phyloP scores from a whole-genome alignment of 163 green algal genomes.

The Chloromonas sp. region DNA sequence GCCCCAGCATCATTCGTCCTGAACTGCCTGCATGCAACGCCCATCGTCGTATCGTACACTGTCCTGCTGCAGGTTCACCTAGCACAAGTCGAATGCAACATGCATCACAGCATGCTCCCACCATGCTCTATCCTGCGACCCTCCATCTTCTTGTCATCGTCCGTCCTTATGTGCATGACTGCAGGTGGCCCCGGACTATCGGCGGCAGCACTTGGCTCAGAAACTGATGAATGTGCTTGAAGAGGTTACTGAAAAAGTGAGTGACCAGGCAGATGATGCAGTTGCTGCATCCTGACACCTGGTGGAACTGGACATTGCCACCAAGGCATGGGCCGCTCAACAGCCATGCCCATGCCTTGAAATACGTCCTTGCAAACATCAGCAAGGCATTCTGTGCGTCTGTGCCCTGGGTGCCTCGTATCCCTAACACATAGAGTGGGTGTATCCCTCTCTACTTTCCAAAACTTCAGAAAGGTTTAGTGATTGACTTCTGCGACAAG shows the following conservation, averaged over 20 bases:
- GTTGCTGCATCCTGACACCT: not conserved
- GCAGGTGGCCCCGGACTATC: constrained; percentile 62
- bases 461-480: too few species aligned
- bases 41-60: too few species aligned
- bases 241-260: constrained; percentile 58
- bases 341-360: not conserved
- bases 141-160: not conserved
- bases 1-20: too few species aligned
- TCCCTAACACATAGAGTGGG: too few species aligned
- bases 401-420: not conserved
- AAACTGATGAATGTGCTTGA: constrained; percentile 94
- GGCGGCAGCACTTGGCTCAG: constrained; percentile 81
- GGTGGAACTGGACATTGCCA: not conserved
- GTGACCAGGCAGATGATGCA: not conserved
- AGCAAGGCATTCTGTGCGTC: not conserved
- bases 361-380: not conserved
- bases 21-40: too few species aligned
- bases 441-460: too few species aligned
- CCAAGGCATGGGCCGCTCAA: not conserved
- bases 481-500: too few species aligned
- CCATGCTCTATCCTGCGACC: not conserved
- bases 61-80: too few species aligned
- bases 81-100: too few species aligned
- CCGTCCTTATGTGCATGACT: not conserved
- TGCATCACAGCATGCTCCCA: not conserved